phyloP scores from a whole-genome alignment of 2,329 filamentous ascomycete genomes.

The Coniochaeta sp. region DNA sequence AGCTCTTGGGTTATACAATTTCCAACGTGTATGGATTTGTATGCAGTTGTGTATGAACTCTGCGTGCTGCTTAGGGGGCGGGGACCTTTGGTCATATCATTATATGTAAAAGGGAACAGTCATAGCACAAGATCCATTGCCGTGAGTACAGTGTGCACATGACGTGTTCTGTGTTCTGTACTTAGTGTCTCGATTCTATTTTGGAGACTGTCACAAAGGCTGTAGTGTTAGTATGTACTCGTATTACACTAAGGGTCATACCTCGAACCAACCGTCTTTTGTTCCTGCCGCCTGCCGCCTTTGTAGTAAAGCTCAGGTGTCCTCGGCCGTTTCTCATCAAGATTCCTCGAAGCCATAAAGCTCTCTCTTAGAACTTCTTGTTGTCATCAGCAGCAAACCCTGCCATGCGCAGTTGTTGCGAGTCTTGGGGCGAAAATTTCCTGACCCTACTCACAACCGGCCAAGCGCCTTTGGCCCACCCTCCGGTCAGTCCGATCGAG shows the following conservation, averaged over 20 bases:
- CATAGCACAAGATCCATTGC: background rate
- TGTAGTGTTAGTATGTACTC: background rate
- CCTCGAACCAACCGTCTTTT: background rate
- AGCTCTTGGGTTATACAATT: background rate
- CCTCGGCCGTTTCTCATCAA: background rate
- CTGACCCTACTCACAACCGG: too few relatives aligned
- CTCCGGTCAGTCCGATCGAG: too few relatives aligned
- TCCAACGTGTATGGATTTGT: background rate
- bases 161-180: background rate
- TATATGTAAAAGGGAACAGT: background rate
- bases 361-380: too few relatives aligned
- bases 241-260: background rate
- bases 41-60: background rate
- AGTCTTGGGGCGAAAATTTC: too few relatives aligned
- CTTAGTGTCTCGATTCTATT: background rate
- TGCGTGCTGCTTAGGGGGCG: background rate
- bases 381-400: too few relatives aligned
- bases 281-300: background rate
- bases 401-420: too few relatives aligned
- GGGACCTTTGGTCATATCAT: background rate
- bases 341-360: too few relatives aligned
- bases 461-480: too few relatives aligned
- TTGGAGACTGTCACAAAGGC: background rate
- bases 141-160: background rate
- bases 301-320: background rate